Percentiles rank a stretch among this genome's conserved stretches.
Conservation (phyloP, 2,329 filamentous ascomycete genomes). For the Epichloe hybrida region DNA sequence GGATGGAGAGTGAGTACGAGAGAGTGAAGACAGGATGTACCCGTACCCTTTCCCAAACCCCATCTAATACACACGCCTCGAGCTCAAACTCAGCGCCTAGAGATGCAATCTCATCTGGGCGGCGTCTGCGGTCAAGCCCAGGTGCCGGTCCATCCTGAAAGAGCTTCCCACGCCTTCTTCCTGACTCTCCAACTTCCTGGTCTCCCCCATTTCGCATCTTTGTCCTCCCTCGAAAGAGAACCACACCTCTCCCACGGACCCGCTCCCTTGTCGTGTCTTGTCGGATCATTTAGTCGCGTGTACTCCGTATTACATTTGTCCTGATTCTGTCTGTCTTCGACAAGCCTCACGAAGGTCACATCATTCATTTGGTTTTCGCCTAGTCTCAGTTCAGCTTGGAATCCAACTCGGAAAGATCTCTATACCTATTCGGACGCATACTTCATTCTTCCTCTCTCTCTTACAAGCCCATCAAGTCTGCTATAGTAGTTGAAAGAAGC, state of each 20-base stretch:
- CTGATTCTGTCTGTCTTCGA: slow-evolving; percentile 2
- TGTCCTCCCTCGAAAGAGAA: neutral
- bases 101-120: slow-evolving; percentile 1
- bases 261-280: slow-evolving; percentile 3
- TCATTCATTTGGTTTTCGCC: slow-evolving; percentile 4
- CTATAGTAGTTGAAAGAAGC: slow-evolving; percentile 2
- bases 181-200: slow-evolving; percentile 4
- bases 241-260: slow-evolving; percentile 5
- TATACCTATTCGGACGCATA: neutral
- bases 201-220: neutral
- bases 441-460: neutral
- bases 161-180: slow-evolving; percentile 5
- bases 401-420: neutral
- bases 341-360: slow-evolving; percentile 3
- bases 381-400: slow-evolving; percentile 1
- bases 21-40: neutral
- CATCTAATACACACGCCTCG: neutral
- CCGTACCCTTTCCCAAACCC: neutral
- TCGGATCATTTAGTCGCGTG: slow-evolving; percentile 2
- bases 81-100: neutral
- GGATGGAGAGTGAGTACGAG: neutral
- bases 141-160: slow-evolving; percentile 4
- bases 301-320: neutral
- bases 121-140: slow-evolving; percentile 2
- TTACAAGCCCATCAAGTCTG: neutral